Base-by-base conservation (phyloP, 352 stramenopile species). In the Globisporangium mamillatum region DNA sequence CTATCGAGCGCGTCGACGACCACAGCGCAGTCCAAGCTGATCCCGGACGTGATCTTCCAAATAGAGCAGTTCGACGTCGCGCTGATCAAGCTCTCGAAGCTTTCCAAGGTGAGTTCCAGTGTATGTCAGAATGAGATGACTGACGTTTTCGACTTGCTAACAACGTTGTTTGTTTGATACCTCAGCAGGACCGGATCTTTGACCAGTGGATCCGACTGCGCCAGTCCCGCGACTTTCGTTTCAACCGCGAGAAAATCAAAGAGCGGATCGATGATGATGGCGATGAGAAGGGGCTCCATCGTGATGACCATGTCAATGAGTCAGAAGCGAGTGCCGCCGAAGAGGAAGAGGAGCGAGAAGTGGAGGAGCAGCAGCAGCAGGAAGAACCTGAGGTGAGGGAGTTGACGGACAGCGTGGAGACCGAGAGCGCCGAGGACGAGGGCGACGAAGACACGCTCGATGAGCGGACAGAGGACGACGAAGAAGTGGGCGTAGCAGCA, bases 61-160 rank as follows among this genome's bases (percentile, higher is more conserved):
- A 74, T 92, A 22, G 84, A 92, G 63, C 84, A 92, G 64, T 90
- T 80, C 24, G 84, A 92, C 64, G 66, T 90, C 48, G 65, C 74
- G 10, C 70, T 92, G 50, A 88, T 92, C 57, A 84, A 84, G 34
- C 74, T 92, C 4, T 90, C 81, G 4, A 89, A 89, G 64, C 41
- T 89, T 6, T 89, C 75, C 67, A 85, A 80, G 72, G 78, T 86
- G 34, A 53, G 65, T 9, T 6, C 20, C 14, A 50, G 32, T 22
- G 14, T 27, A 22, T 27, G 4, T 22, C 4, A n/a, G 16, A 12
- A 38, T 38, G 32, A 38, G 32, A 5, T 38, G 32, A 3, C 32
- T 38, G 32, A 38, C 32, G 6, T 44, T 44, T 44, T 18, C 16
- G 29, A 38, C 3, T 56, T 3, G 2, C 3, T n/a, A 57, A 34